Base-by-base conservation (phyloP, 23 red algal species). In the Chondrus crispus region DNA sequence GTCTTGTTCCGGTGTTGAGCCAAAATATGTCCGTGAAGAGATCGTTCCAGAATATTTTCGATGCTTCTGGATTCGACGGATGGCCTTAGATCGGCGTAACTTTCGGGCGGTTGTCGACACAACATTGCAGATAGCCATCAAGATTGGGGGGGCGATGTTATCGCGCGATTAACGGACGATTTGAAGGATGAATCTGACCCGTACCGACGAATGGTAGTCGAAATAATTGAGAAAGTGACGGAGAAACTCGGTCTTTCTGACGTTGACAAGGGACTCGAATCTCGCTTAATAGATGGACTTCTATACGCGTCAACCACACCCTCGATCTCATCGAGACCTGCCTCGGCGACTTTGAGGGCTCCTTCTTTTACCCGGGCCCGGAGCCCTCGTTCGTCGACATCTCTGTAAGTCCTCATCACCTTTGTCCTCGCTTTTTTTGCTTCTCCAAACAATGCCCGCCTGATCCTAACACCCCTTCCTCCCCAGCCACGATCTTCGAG, bases 41-140 rank as follows among this genome's bases (percentile, higher is more conserved):
- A 30, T 98, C 13, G 84, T 93, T 45, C 91, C 91, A 13, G 96
- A 98, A 50, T 98, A 94, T 55, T 94, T 98, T 52, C 69, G 85
- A 4, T 88, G 91, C 64, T 98, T 98, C 78, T 98, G 96, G 96
- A 90, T 98, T 71, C 85, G 91, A 35, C 74, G 91, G 40, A 98
- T 91, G 86, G 96, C 96, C 13, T 42, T 94, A 2, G 89, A 93
- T 41, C 81, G 95, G 48, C 84, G 95, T 62, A 87, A 92, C 43
- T 92, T 85, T 63, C 76, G 74, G 14, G 68, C 71, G 43, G 91
- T 98, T 9, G 91, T 90, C 3, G 96, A 98, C 43, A 98, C 92
- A 32, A 98, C 92, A 68, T 62, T 98, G 73, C 78, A 68, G n/a
- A 87, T 98, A 38, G 96, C 96, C 20, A 78, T 76, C 52, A 94